Percentiles rank a stretch among this genome's conserved stretches.
Evolutionary conservation across 805 yeast genomes (phyloP).

Genomic region (Ogataea degrootiae): DNA sequence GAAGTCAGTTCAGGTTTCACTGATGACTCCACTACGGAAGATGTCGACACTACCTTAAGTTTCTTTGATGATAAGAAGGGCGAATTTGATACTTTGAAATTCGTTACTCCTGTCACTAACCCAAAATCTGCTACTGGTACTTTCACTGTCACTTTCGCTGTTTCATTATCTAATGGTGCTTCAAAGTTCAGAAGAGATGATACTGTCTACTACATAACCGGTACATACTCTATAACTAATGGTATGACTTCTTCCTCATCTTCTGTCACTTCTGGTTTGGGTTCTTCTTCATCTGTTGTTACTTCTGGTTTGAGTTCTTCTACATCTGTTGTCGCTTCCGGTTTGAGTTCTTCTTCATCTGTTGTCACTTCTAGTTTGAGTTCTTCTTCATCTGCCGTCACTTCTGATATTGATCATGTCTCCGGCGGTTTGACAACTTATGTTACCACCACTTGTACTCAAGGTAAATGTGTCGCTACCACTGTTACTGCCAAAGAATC

Average conservation of each 20-base stretch:
- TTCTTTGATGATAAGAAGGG: conserved; percentile 4
- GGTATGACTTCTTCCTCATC: conserved; percentile 1
- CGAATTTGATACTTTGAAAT: conserved; percentile 7
- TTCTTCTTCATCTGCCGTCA: not conserved
- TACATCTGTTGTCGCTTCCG: conserved; percentile 1
- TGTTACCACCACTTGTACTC: conserved; percentile 11
- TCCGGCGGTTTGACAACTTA: not conserved
- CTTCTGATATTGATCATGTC: not conserved
- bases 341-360: not conserved
- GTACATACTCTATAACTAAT: conserved; percentile 4
- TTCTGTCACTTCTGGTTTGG: not conserved
- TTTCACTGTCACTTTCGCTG: conserved; percentile 20
- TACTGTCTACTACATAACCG: conserved; percentile 16
- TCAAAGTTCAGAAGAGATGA: conserved; percentile 15
- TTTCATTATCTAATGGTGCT: conserved; percentile 6
- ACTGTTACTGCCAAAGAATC: conserved; percentile 3
- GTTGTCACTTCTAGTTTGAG: not conserved
- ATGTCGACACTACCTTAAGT: conserved; percentile 9
- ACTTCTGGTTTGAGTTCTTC: not conserved
- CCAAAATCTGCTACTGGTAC: conserved; percentile 16
- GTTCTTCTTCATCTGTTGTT: not conserved
- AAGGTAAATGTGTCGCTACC: conserved; percentile 5
- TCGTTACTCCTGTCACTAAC: conserved; percentile 10
- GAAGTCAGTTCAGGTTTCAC: conserved; percentile 4
- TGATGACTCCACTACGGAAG: conserved; percentile 9